Conservation (phyloP, 176 grass and related monocot genomes). For the Oryza longistaminata region DNA sequence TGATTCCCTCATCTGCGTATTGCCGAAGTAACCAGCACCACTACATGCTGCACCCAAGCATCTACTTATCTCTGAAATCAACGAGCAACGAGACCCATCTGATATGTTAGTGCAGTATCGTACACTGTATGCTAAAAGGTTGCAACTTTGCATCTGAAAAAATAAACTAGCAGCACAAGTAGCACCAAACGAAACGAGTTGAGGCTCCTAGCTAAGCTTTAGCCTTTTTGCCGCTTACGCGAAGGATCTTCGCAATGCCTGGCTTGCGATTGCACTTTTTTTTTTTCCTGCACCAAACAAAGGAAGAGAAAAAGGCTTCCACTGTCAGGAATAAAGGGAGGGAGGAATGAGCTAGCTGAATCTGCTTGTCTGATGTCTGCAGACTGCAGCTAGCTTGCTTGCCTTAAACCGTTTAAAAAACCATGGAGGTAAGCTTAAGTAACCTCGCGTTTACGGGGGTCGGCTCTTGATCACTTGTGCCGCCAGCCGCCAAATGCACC, state of each 20-base stretch:
- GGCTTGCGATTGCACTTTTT: background rate
- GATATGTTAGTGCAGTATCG: conserved; percentile 11
- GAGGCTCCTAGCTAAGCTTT: background rate
- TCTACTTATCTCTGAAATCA: background rate
- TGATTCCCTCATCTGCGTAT: background rate
- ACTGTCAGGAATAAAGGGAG: background rate
- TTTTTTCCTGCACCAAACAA: conserved; percentile 31
- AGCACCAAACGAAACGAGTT: background rate
- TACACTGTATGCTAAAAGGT: conserved; percentile 2
- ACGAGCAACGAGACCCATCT: background rate
- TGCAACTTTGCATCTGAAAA: background rate
- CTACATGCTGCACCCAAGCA: background rate
- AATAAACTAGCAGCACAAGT: background rate
- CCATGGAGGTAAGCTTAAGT: conserved; percentile 15
- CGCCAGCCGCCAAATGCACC: background rate
- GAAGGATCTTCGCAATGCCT: conserved; percentile 27
- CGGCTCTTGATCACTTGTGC: background rate
- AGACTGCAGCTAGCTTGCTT: background rate
- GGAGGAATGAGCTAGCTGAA: background rate
- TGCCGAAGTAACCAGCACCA: background rate
- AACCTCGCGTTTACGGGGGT: conserved; percentile 5
- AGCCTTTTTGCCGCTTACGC: conserved; percentile 55
- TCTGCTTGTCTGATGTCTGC: background rate
- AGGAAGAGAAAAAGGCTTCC: conserved; percentile 27
- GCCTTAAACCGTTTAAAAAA: conserved; percentile 4